phyloP scores from a whole-genome alignment of 768 basidiomycete genomes.

The Auricularia auricula-judae region DNA sequence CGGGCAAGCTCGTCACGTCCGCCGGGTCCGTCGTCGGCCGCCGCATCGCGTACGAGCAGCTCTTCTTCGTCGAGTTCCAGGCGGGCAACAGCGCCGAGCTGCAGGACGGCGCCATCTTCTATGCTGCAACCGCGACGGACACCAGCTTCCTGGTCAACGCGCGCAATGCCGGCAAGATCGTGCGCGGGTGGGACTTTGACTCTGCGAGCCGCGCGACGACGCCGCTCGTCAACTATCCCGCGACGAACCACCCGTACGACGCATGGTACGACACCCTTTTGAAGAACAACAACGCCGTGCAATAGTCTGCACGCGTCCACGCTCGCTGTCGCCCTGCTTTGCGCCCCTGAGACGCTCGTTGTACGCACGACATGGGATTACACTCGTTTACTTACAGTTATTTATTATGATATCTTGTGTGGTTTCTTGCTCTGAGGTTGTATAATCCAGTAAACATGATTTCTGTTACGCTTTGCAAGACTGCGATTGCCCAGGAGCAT shows the following conservation, averaged over 20 bases:
- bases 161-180: background rate
- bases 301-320: background rate
- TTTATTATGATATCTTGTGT: background rate
- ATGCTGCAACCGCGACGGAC: background rate
- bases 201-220: background rate
- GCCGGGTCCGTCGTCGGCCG: background rate
- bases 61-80: background rate
- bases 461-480: too few species aligned
- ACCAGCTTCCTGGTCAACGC: background rate
- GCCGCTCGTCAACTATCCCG: background rate
- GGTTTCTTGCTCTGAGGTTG: background rate
- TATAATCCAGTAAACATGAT: background rate
- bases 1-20: background rate
- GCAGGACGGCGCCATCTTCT: background rate
- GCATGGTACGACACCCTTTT: background rate
- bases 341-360: too few species aligned
- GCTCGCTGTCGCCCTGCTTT: too few species aligned
- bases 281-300: background rate
- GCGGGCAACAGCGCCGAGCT: background rate
- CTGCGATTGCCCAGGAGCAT: too few species aligned
- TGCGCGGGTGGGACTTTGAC: background rate
- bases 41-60: constrained; percentile 1
- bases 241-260: background rate
- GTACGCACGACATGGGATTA: too few species aligned
- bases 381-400: too few species aligned